Percentiles rank a stretch among this genome's conserved stretches.
Evolutionary conservation across 805 yeast genomes (phyloP).

Genomic region (Saturnispora dispora): DNA sequence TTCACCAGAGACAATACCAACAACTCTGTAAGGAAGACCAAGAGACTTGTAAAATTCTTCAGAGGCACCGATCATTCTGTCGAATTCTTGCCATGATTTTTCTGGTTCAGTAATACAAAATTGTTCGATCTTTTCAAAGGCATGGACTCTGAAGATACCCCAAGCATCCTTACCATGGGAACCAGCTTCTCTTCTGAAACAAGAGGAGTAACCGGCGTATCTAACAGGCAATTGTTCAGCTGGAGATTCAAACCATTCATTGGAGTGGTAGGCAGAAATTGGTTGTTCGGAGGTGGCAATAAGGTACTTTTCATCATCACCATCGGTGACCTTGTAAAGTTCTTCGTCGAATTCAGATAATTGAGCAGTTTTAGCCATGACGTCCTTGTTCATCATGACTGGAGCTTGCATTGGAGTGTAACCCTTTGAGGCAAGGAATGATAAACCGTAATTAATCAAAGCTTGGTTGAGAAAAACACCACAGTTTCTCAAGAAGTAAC

Average conservation of each 20-base stretch:
- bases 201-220: constrained; percentile 96
- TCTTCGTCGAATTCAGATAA: constrained; percentile 97
- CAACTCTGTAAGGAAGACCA: constrained; percentile 92
- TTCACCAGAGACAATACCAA: constrained; percentile 97
- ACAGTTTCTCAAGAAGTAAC: constrained; percentile 86
- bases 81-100: constrained; percentile 96
- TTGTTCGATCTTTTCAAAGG: constrained; percentile 97
- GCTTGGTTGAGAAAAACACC: constrained; percentile 99
- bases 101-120: constrained; percentile 95
- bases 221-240: constrained; percentile 92
- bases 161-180: constrained; percentile 99
- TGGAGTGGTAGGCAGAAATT: constrained; percentile 92
- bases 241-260: constrained; percentile 98
- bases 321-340: constrained; percentile 92
- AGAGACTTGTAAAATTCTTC: constrained; percentile 91
- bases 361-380: constrained; percentile 99
- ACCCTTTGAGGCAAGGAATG: constrained; percentile 62
- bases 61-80: constrained; percentile 82
- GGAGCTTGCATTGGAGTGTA: constrained; percentile 95
- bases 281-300: constrained; percentile 99
- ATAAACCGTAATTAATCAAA: constrained; percentile 88
- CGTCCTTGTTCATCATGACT: constrained; percentile 99
- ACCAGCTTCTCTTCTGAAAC: constrained; percentile 99
- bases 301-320: constrained; percentile 94
- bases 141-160: constrained; percentile 99